Evolutionary conservation across 352 stramenopile genomes (phyloP).

Genomic region (Phytopythium mirpurense): DNA sequence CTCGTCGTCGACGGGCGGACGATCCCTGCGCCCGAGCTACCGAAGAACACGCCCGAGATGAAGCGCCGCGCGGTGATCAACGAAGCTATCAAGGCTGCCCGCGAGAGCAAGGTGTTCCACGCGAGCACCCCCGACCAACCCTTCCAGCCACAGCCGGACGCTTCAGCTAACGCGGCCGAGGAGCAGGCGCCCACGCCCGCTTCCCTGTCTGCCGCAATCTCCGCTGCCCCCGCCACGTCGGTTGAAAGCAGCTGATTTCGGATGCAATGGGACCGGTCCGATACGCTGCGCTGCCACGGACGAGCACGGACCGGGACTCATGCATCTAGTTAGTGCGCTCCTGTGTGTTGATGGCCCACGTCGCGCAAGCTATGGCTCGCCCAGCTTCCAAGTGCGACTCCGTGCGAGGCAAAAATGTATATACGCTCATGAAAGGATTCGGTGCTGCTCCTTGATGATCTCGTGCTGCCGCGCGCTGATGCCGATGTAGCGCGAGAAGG

Average conservation of each 20-base stretch:
- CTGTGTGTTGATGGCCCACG: conserved; percentile 3
- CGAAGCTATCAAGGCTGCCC: conserved; percentile 59
- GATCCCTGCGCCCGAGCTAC: conserved; percentile 58
- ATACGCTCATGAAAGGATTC: conserved; percentile 44
- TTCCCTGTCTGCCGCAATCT: conserved; percentile 8
- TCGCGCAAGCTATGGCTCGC: background rate
- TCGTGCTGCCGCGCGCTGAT: conserved; percentile 67
- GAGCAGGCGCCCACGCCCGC: conserved; percentile 12
- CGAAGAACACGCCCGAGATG: conserved; percentile 55
- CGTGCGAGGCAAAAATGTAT: background rate
- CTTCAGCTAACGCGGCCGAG: conserved; percentile 6
- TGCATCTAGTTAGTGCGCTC: conserved; percentile 1
- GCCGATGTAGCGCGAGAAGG: conserved; percentile 67
- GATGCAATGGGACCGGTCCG: background rate
- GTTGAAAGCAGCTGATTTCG: conserved; percentile 1
- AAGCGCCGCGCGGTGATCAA: conserved; percentile 70
- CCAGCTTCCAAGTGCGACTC: background rate
- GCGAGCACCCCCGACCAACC: conserved; percentile 11
- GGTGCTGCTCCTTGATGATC: conserved; percentile 75
- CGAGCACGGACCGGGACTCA: background rate
- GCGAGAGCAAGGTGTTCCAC: conserved; percentile 22
- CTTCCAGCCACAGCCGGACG: conserved; percentile 10
- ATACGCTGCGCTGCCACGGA: background rate
- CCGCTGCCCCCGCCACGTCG: conserved; percentile 11
- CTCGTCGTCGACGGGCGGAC: conserved; percentile 79